These are phyloP conservation scores for Chrysoporthe cubensis DNA, from an alignment of 2,329 filamentous ascomycete species.

Conservation along the genomic window DNA sequence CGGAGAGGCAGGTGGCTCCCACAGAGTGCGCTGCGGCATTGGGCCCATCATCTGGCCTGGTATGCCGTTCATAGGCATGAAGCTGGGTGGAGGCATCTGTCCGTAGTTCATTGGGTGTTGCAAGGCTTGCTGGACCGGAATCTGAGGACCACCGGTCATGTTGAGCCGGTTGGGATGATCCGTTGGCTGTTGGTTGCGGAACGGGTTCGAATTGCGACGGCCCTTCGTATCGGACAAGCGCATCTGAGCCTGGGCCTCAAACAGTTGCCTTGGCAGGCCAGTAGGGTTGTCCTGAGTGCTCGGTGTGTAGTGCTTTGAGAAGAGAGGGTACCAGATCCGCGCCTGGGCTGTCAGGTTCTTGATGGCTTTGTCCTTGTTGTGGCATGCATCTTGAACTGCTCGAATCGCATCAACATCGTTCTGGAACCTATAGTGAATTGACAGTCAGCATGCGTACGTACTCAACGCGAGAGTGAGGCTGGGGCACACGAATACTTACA, in stretches of 20 bases:
- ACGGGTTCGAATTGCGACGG: constrained; percentile 23
- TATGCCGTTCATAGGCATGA: not conserved
- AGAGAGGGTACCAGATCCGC: constrained; percentile 23
- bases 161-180: not conserved
- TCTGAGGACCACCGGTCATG: not conserved
- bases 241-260: not conserved
- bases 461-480: not conserved
- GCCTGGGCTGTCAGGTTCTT: not conserved
- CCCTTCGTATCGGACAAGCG: not conserved
- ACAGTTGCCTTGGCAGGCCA: constrained; percentile 8
- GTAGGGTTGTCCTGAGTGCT: not conserved
- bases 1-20: constrained; percentile 8
- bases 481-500: constrained; percentile 10
- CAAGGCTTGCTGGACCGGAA: not conserved
- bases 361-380: constrained; percentile 1
- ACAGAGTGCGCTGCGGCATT: constrained; percentile 9
- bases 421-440: constrained; percentile 6
- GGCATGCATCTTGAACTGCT: constrained; percentile 8
- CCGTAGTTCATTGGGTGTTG: not conserved
- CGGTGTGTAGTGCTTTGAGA: constrained; percentile 23
- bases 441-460: too few relatives aligned
- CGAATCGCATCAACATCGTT: constrained; percentile 19
- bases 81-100: not conserved
- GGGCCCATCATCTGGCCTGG: not conserved
- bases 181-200: constrained; percentile 11